phyloP scores from a whole-genome alignment of 1,284 basidiomycete species.

The Heterobasidion parviporum region DNA sequence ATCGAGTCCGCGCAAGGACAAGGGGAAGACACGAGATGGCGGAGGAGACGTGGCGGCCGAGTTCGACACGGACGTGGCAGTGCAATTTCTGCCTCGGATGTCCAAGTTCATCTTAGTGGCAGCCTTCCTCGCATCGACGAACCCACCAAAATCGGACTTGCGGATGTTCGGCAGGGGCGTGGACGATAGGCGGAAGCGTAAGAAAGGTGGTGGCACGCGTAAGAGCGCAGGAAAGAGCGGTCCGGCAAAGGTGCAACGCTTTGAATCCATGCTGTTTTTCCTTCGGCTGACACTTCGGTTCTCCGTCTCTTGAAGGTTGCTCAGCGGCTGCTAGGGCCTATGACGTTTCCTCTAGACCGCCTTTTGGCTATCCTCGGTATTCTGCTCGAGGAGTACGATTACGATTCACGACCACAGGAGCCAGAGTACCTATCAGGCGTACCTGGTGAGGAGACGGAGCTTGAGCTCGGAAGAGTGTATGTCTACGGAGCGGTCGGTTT shows the following conservation, averaged over 20 bases:
- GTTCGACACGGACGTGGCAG: conserved; percentile 9
- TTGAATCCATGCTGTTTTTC: background rate
- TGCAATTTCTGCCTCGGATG: conserved; percentile 40
- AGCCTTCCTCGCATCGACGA: conserved; percentile 80
- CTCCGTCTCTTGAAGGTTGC: conserved; percentile 41
- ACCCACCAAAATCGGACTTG: conserved; percentile 76
- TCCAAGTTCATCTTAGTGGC: conserved; percentile 77
- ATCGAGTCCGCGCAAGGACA: conserved; percentile 9
- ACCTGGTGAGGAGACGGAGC: conserved; percentile 59
- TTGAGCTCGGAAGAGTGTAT: conserved; percentile 55
- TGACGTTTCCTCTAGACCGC: conserved; percentile 76
- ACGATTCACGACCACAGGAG: conserved; percentile 36
- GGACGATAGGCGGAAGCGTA: conserved; percentile 59
- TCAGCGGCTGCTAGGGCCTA: conserved; percentile 75
- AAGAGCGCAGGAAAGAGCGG: conserved; percentile 28
- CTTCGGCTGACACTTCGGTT: background rate
- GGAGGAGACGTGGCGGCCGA: conserved; percentile 6
- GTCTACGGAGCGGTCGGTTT: conserved; percentile 45
- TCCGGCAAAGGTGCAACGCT: conserved; percentile 37
- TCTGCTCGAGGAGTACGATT: conserved; percentile 77
- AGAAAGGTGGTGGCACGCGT: conserved; percentile 32
- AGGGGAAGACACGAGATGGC: background rate
- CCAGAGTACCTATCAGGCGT: conserved; percentile 34
- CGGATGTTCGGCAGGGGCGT: conserved; percentile 71
- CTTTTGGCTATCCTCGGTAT: conserved; percentile 79